Percentiles rank a stretch among this genome's conserved stretches.
Evolutionary conservation across 352 stramenopile species (phyloP).

Genomic region (Phytophthora boehmeriae): DNA sequence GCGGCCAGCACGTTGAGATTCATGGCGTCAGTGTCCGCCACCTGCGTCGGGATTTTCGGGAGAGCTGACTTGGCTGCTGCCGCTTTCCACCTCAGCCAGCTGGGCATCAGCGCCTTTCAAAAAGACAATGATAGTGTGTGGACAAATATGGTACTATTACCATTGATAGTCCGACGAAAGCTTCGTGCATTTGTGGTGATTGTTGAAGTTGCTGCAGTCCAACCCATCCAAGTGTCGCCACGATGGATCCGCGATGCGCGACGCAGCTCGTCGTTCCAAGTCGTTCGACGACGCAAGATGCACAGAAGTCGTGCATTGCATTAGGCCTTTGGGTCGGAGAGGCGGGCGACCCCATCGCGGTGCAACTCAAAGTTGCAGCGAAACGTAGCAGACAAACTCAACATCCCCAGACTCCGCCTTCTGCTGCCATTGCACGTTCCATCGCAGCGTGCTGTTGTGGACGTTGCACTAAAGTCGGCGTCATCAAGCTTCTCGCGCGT

Average conservation of each 20-base stretch:
- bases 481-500: too few relatives aligned
- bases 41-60: not conserved
- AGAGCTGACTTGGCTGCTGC: not conserved
- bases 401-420: not conserved
- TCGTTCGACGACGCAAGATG: slow-evolving; percentile 1
- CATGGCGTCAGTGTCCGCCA: slow-evolving; percentile 3
- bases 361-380: not conserved
- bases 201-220: slow-evolving; percentile 1
- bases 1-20: not conserved
- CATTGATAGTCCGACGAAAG: not conserved
- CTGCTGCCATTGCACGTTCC: not conserved
- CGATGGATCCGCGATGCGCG: not conserved
- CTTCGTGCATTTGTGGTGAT: not conserved
- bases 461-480: too few relatives aligned
- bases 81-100: not conserved
- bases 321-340: not conserved
- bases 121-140: too few relatives aligned
- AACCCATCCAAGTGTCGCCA: not conserved
- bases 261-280: not conserved
- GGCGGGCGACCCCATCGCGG: not conserved
- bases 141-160: too few relatives aligned
- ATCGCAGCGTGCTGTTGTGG: not conserved
- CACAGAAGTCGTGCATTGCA: not conserved
- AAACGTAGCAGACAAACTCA: not conserved
- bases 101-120: too few relatives aligned